A percentile compares a stretch with the other conserved stretches of the same genome.
phyloP scores from a whole-genome alignment of 2,329 filamentous ascomycete genomes.

The Pseudogymnoascus sp. region DNA sequence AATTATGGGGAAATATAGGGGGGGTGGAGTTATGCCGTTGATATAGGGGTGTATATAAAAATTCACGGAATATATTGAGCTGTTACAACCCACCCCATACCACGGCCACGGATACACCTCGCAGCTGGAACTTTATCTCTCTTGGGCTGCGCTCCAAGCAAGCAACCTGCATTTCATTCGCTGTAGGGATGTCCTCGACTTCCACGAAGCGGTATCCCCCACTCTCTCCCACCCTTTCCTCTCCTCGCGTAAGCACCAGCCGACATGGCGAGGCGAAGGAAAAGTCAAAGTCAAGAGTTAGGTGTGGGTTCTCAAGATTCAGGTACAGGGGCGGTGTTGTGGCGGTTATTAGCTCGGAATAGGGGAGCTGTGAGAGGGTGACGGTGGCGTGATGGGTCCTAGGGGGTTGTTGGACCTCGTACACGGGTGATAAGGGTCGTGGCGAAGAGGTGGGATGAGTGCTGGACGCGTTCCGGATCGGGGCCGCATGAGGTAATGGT shows the following conservation, averaged over 20 bases:
- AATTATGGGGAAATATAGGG: not conserved
- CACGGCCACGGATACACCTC: conserved; percentile 11
- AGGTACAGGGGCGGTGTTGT: conserved; percentile 12
- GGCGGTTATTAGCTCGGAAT: conserved; percentile 8
- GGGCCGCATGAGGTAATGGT: too few species aligned
- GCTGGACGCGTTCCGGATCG: too few species aligned
- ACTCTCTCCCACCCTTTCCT: not conserved
- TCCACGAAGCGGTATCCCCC: conserved; percentile 7
- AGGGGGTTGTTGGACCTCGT: too few species aligned
- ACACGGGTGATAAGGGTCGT: too few species aligned
- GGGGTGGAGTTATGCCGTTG: not conserved
- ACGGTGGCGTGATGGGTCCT: too few species aligned
- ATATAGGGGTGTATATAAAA: not conserved
- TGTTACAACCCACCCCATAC: conserved; percentile 9
- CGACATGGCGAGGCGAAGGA: conserved; percentile 10
- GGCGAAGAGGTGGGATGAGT: too few species aligned
- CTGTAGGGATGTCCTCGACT: conserved; percentile 14
- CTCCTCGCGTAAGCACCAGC: conserved; percentile 8
- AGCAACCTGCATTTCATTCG: conserved; percentile 10
- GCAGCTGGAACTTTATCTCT: conserved; percentile 11
- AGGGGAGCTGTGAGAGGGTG: conserved; percentile 11
- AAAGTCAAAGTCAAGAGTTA: conserved; percentile 16
- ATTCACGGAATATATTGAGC: not conserved
- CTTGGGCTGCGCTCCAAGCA: conserved; percentile 3
- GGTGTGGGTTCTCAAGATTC: not conserved